Conservation (phyloP, 345 rosid genomes). For the Lumnitzera littorea region DNA sequence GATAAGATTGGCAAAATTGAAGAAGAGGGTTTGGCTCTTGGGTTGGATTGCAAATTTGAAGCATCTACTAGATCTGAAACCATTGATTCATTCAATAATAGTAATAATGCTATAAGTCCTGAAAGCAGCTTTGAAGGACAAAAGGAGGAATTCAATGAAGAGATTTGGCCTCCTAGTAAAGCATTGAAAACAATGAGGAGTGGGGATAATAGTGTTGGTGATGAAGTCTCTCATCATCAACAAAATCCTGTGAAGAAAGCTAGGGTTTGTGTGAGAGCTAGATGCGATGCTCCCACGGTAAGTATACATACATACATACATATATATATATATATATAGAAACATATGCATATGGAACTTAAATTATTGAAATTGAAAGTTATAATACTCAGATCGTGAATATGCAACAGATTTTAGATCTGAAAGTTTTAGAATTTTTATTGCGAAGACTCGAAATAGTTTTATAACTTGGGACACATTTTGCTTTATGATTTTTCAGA, state of each 20-base stretch:
- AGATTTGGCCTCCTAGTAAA: slow-evolving; percentile 35
- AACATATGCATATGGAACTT: not conserved
- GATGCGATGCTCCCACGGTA: slow-evolving; percentile 80
- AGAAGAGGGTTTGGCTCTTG: slow-evolving; percentile 31
- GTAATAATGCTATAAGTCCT: slow-evolving; percentile 15
- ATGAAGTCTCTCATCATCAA: slow-evolving; percentile 37
- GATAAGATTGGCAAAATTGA: slow-evolving; percentile 10
- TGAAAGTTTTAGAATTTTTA: no score
- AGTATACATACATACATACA: slow-evolving; percentile 1
- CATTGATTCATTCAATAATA: slow-evolving; percentile 2
- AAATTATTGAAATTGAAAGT: no score
- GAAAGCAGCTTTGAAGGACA: slow-evolving; percentile 24
- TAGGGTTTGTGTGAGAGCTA: slow-evolving; percentile 78
- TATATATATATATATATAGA: no score
- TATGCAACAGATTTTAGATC: no score
- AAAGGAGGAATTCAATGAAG: slow-evolving; percentile 30
- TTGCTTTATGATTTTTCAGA: slow-evolving; percentile 20
- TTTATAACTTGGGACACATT: no score
- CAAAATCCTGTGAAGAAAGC: slow-evolving; percentile 45
- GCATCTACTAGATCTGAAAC: not conserved
- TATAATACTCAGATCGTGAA: no score
- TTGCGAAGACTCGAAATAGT: no score
- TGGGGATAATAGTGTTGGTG: slow-evolving; percentile 26
- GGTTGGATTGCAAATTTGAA: slow-evolving; percentile 51
- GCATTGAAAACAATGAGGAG: slow-evolving; percentile 28